phyloP scores from a whole-genome alignment of 305 asterid genomes.

The Caryopteris hybrid region DNA sequence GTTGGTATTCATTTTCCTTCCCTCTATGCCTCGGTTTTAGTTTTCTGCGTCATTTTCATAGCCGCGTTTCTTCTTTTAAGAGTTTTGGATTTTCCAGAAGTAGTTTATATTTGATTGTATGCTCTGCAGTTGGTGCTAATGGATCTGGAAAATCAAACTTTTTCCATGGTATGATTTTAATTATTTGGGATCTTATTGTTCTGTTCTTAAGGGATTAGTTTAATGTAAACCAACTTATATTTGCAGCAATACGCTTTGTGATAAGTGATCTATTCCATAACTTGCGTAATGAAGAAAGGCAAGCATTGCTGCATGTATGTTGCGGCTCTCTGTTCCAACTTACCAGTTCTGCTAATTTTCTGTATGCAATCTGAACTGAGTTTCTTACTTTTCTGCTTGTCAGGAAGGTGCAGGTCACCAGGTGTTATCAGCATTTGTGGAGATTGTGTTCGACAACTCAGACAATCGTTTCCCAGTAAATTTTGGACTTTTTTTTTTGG shows the following conservation, averaged over 20 bases:
- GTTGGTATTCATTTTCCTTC: conserved; percentile 59
- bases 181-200: background rate
- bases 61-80: background rate
- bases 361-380: conserved; percentile 2
- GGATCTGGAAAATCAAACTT: conserved; percentile 98
- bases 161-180: conserved; percentile 69
- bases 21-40: background rate
- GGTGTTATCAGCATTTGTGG: conserved; percentile 92
- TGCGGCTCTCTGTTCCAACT: background rate
- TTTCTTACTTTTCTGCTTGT: conserved; percentile 14
- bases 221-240: conserved; percentile 3
- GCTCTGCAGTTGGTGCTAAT: conserved; percentile 89
- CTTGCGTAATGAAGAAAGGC: conserved; percentile 91
- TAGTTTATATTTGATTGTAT: conserved; percentile 11
- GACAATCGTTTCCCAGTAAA: conserved; percentile 93
- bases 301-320: conserved; percentile 89
- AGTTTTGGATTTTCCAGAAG: conserved; percentile 1
- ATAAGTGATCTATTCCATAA: conserved; percentile 90
- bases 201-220: conserved; percentile 2
- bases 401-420: conserved; percentile 99
- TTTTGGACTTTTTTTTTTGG: background rate
- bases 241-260: conserved; percentile 92
- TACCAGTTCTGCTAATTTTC: background rate
- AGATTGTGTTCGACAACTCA: conserved; percentile 93
- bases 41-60: background rate